A percentile compares a stretch with the other conserved stretches of the same genome.
Conservation (phyloP, 305 asterid genomes). For the Andrographis paniculata region DNA sequence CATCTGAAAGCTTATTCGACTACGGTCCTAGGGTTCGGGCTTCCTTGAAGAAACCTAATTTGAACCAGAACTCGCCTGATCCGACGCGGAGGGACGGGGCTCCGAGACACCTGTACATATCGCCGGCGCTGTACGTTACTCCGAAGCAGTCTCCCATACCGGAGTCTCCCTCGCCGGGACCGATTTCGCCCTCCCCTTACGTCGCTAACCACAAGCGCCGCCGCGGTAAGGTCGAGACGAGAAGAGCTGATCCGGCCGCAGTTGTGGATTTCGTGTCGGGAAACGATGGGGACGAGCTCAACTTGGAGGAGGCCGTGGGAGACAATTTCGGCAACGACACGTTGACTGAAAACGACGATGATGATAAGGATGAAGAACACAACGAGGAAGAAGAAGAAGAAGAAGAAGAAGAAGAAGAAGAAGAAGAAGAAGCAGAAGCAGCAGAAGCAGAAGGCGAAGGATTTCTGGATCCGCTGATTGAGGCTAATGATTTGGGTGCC, state of each 20-base stretch:
- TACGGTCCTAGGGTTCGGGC: constrained; percentile 32
- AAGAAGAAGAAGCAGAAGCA: too few species aligned
- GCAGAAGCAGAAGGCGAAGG: too few species aligned
- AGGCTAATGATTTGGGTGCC: not conserved
- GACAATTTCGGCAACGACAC: constrained; percentile 17
- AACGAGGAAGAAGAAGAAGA: too few species aligned
- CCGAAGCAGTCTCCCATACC: constrained; percentile 52
- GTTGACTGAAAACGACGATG: constrained; percentile 14
- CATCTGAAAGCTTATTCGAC: constrained; percentile 30
- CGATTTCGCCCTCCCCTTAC: constrained; percentile 50
- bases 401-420: too few species aligned
- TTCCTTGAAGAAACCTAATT: constrained; percentile 19
- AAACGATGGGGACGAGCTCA: constrained; percentile 16
- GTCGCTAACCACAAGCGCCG: constrained; percentile 60
- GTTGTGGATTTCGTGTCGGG: constrained; percentile 12
- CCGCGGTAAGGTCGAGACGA: constrained; percentile 27
- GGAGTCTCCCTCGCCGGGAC: constrained; percentile 21
- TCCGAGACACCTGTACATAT: constrained; percentile 43
- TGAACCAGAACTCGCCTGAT: constrained; percentile 4
- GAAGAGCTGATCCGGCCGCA: constrained; percentile 9
- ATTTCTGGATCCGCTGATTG: constrained; percentile 15
- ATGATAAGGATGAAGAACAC: constrained; percentile 11
- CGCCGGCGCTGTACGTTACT: constrained; percentile 53
- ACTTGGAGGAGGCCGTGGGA: constrained; percentile 18
- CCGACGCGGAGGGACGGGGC: not conserved